Base-by-base conservation (phyloP, 495 filamentous ascomycete genomes). In the Penicillium herquei region DNA sequence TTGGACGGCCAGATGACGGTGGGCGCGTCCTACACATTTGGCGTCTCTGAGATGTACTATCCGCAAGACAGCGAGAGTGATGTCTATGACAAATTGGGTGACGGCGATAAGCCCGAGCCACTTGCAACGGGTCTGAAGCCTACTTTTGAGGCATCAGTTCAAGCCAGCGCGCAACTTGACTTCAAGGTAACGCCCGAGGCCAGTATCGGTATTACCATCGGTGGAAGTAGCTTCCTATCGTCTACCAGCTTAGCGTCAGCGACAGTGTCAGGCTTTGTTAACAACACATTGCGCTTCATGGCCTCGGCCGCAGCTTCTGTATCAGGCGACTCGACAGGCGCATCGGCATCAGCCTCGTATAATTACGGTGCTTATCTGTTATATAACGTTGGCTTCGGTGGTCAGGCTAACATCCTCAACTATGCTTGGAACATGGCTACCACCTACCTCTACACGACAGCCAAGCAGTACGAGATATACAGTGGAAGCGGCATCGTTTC, bases 21-120 rank as follows among this genome's bases (percentile, higher is more conserved):
- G 11, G 41, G 41, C 8, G 41, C 41, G 3, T 9, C 7, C 16
- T 35, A 60, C 34, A 59, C 52, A 32, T 69, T 71, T 49, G 66
- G 58, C 34, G 54, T 59, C 13, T 55, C 64, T 7, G 64, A 71
- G 48, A 54, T 69, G 4, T 71, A 65, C 56, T 65, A 57, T 54
- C 66, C 69, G n/a, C 55, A 71, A 49, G 58, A 65, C 42, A 59
- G 63, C 6, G 59, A 54, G 48, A 52, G 35, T 6, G 13, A 9
- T 9, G 35, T 10, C 13, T 39, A 39, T n/a, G 13, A n/a, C 13
- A 39, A 39, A 39, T 10, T 39, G 9, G 13, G 13, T 6, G 35
- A 39, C 35, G 6, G 35, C 13, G 35, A 39, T 6, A 26, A 26
- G 21, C 35, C 35, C 6, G 35, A 39, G 35, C 35, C 35, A 10